A percentile compares a stretch with the other conserved stretches of the same genome.
Conservation (phyloP, 2,329 filamentous ascomycete genomes). For the Beauveria medogensis region DNA sequence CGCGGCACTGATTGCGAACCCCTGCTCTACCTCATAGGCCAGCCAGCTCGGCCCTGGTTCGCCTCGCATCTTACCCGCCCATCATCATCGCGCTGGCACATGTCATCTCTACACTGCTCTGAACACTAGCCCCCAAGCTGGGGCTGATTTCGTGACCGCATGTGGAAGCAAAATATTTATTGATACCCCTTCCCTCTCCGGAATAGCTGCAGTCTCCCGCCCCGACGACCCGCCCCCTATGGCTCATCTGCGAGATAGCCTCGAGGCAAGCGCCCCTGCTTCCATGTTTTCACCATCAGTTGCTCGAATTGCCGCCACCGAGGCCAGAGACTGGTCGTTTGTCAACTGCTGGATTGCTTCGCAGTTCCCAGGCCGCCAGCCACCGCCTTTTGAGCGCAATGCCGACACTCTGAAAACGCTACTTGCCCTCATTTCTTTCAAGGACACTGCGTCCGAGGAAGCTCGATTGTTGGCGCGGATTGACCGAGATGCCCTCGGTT, state of each 20-base stretch:
- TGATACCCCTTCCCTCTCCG: background rate
- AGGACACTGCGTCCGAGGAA: conserved; percentile 72
- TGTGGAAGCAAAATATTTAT: background rate
- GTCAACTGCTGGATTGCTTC: conserved; percentile 74
- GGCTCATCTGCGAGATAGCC: conserved; percentile 26
- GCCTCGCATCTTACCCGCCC: no score
- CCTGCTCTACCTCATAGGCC: no score
- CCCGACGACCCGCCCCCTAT: conserved; percentile 18
- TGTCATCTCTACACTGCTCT: background rate
- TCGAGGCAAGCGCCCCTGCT: conserved; percentile 22
- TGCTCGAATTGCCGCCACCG: conserved; percentile 67
- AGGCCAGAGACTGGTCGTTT: conserved; percentile 85
- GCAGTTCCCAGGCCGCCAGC: conserved; percentile 54
- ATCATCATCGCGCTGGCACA: background rate
- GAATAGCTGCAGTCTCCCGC: background rate
- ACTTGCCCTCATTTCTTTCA: conserved; percentile 63
- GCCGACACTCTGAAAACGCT: conserved; percentile 71
- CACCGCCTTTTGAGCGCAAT: conserved; percentile 79
- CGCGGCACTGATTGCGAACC: no score
- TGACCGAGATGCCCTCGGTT: conserved; percentile 51
- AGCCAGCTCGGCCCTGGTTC: no score
- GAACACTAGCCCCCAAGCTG: background rate
- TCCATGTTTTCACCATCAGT: conserved; percentile 62
- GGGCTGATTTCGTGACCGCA: background rate
- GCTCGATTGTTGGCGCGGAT: conserved; percentile 47